Base-by-base conservation (phyloP, 2,329 filamentous ascomycete genomes). In the Fusarium denticulatum region DNA sequence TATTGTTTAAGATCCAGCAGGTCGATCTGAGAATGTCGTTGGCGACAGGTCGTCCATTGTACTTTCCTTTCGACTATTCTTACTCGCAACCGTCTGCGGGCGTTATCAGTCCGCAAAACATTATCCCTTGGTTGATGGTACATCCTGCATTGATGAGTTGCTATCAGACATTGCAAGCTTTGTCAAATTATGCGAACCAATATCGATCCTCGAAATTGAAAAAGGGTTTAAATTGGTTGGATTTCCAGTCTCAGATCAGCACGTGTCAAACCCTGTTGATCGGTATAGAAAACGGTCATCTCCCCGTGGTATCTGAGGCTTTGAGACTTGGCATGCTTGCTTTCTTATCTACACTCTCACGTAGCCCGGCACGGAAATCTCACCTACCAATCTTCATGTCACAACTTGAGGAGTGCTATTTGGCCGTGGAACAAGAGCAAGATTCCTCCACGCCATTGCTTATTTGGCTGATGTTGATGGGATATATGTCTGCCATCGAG, bases 1-100 rank as follows among this genome's bases (percentile, higher is more conserved):
- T 67, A 5, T 5, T 67, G 1, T 67, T 60, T 2, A 67, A 67
- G 34, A 60, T 67, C 6, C 64, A 67, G 12, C 64, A 67, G 28
- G 22, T 67, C 8, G 64, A 67, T 7, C 15, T 67, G 1, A 67
- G 64, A 12, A 28, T 26, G 28, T 15, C 64, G 1, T 15, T 67
- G 15, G 64, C 64, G 9, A 60, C 39, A 1, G 43, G 45, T 6
- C 22, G 2, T 1, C 22, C 62, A 18, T 3, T 67, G 0, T 14
- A 26, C 5, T 58, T 67, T 8, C 37, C 52, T 1, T n/a, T 52
- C 3, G 7, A 50, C 3, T 30, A 28, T 24, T 24, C 16, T 5
- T 7, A 32, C 16, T 3, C 10, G 4, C 22, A 42, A 1, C 6
- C 11, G 3, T 24, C 22, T 12, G 4, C 1, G 1, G 11, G 20